phyloP scores from a whole-genome alignment of 495 filamentous ascomycete genomes.

The Penicillium simplicissimum region DNA sequence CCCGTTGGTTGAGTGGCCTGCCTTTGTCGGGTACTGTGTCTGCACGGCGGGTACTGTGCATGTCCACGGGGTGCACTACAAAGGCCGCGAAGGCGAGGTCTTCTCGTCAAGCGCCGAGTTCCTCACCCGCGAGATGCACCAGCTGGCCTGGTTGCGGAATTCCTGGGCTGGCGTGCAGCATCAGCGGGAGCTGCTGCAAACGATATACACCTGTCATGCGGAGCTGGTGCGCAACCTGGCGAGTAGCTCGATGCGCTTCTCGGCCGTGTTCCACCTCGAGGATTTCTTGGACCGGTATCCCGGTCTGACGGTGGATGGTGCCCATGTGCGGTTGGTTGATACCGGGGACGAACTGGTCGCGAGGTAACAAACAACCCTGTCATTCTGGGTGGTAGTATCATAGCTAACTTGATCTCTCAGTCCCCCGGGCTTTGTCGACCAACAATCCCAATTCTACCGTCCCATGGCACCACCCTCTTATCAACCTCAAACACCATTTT shows the following conservation, averaged over 20 bases:
- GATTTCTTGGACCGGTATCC: conserved; percentile 84
- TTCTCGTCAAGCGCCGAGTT: conserved; percentile 68
- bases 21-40: conserved; percentile 79
- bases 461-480: conserved; percentile 21
- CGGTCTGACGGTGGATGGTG: conserved; percentile 51
- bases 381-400: too few relatives aligned
- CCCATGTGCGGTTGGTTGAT: conserved; percentile 58
- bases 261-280: conserved; percentile 78
- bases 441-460: conserved; percentile 26
- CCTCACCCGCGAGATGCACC: conserved; percentile 73
- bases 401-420: background rate
- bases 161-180: conserved; percentile 77
- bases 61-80: conserved; percentile 81
- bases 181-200: conserved; percentile 74
- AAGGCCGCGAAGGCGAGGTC: conserved; percentile 62
- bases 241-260: conserved; percentile 65
- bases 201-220: conserved; percentile 68
- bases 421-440: conserved; percentile 14
- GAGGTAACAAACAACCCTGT: too few relatives aligned
- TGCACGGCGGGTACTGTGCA: conserved; percentile 82
- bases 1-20: conserved; percentile 75
- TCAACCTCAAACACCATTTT: conserved; percentile 12
- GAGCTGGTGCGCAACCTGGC: conserved; percentile 72
- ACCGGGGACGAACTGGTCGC: conserved; percentile 52
- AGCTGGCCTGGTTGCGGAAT: conserved; percentile 69